A percentile compares a stretch with the other conserved stretches of the same genome.
phyloP scores from a whole-genome alignment of 176 grass and related monocot genomes.

The Alopecurus myosuroides region DNA sequence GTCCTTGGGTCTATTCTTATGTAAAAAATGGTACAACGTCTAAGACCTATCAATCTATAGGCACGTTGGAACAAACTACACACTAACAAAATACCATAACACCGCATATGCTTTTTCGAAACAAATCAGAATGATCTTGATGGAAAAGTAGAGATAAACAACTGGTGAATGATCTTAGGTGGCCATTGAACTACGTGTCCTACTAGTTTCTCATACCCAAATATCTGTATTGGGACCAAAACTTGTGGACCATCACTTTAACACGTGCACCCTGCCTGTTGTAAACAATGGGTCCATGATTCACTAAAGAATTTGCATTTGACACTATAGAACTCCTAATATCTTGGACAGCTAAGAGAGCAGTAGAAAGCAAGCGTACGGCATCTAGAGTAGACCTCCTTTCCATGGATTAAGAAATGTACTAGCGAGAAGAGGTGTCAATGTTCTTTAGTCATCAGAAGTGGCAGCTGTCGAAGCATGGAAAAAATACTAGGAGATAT shows the following conservation, averaged over 20 bases:
- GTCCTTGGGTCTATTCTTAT: too few relatives aligned
- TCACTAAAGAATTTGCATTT: neutral
- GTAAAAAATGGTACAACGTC: too few relatives aligned
- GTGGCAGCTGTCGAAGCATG: neutral
- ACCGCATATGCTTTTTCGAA: too few relatives aligned
- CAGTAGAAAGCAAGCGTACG: neutral
- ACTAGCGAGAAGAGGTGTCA: neutral
- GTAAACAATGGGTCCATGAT: neutral
- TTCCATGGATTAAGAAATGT: constrained; percentile 19
- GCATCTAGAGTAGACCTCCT: neutral
- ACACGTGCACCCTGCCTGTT: neutral
- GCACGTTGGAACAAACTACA: too few relatives aligned
- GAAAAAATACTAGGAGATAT: neutral
- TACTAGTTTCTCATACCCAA: neutral
- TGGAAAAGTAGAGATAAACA: neutral
- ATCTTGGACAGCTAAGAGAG: constrained; percentile 12
- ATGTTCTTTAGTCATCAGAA: neutral
- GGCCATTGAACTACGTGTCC: neutral
- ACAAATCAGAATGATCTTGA: too few relatives aligned
- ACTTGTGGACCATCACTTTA: neutral
- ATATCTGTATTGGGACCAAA: neutral
- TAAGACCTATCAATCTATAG: too few relatives aligned
- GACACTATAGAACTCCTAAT: neutral
- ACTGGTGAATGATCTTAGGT: neutral
- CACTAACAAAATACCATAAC: too few relatives aligned